Conservation (phyloP, 345 rosid genomes). For the Melaleuca quinquenervia region DNA sequence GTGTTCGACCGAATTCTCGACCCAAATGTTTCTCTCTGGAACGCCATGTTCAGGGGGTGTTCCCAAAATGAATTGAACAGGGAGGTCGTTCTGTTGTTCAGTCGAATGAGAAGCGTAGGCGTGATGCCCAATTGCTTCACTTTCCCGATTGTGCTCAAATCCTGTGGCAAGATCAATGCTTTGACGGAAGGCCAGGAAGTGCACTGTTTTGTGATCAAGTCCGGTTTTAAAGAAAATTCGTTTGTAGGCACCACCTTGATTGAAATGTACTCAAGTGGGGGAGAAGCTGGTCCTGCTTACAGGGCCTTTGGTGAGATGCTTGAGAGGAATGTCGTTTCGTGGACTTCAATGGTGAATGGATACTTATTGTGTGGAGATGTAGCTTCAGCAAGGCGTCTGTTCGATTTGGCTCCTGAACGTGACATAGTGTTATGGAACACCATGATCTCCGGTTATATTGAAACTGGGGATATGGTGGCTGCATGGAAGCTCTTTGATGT, state of each 20-base stretch:
- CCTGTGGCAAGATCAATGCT: slow-evolving; percentile 36
- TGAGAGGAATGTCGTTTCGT: slow-evolving; percentile 63
- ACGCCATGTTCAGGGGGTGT: slow-evolving; percentile 58
- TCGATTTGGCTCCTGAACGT: slow-evolving; percentile 62
- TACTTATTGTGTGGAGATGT: slow-evolving; percentile 40
- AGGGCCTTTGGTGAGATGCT: slow-evolving; percentile 57
- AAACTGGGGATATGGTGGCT: slow-evolving; percentile 37
- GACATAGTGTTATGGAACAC: slow-evolving; percentile 76
- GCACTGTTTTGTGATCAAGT: slow-evolving; percentile 51
- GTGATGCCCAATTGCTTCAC: slow-evolving; percentile 61
- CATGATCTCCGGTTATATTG: slow-evolving; percentile 63
- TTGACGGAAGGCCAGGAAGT: slow-evolving; percentile 49
- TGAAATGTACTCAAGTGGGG: slow-evolving; percentile 53
- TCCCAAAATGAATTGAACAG: slow-evolving; percentile 13
- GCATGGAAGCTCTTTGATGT: slow-evolving; percentile 55
- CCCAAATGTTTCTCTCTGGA: slow-evolving; percentile 40
- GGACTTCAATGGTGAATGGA: slow-evolving; percentile 64
- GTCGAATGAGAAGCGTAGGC: slow-evolving; percentile 34
- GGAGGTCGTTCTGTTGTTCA: slow-evolving; percentile 34
- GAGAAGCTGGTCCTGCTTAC: slow-evolving; percentile 28
- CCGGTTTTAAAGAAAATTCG: slow-evolving; percentile 41
- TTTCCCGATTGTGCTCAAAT: slow-evolving; percentile 55
- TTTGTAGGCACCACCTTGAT: slow-evolving; percentile 57
- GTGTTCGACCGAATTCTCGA: slow-evolving; percentile 57
- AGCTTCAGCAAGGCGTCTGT: slow-evolving; percentile 43